A percentile compares a stretch with the other conserved stretches of the same genome.
These are phyloP conservation scores for Fusarium dlaminii DNA, from an alignment of 2,329 filamentous ascomycete genomes.

Conservation along the genomic window DNA sequence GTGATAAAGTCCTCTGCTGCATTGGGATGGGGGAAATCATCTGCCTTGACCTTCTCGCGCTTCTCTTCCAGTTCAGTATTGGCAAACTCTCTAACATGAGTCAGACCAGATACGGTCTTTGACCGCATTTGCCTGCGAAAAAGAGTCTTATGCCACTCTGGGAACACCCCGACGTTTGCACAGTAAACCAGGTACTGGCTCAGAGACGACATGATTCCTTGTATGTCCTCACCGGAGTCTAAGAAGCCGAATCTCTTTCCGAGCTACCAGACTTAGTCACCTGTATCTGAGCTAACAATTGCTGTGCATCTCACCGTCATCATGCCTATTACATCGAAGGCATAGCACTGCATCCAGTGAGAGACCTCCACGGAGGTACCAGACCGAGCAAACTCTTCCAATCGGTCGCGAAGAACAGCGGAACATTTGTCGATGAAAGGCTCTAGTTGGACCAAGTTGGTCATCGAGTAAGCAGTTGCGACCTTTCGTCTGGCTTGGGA, in stretches of 20 bases:
- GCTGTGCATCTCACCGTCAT: background rate
- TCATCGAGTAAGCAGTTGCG: background rate
- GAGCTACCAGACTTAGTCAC: background rate
- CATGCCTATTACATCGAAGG: background rate
- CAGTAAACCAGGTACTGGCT: background rate
- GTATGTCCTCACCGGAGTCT: background rate
- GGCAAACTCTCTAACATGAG: rapidly evolving
- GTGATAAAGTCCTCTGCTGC: background rate
- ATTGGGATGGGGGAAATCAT: rapidly evolving
- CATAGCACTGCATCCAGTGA: background rate
- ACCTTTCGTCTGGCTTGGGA: background rate
- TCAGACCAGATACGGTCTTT: background rate
- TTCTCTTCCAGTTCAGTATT: rapidly evolving
- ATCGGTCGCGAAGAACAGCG: background rate
- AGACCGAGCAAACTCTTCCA: background rate
- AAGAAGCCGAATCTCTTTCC: background rate
- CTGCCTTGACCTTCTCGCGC: background rate
- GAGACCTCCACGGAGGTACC: background rate
- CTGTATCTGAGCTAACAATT: rapidly evolving
- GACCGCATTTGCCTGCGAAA: background rate
- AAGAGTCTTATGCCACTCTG: background rate
- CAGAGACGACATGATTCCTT: background rate
- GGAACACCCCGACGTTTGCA: background rate
- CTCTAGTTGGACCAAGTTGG: background rate
- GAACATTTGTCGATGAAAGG: background rate